A percentile compares a stretch with the other conserved stretches of the same genome.
These are phyloP conservation scores for Sporisorium graminicola DNA, from an alignment of 1,284 basidiomycete genomes.

Conservation along the genomic window DNA sequence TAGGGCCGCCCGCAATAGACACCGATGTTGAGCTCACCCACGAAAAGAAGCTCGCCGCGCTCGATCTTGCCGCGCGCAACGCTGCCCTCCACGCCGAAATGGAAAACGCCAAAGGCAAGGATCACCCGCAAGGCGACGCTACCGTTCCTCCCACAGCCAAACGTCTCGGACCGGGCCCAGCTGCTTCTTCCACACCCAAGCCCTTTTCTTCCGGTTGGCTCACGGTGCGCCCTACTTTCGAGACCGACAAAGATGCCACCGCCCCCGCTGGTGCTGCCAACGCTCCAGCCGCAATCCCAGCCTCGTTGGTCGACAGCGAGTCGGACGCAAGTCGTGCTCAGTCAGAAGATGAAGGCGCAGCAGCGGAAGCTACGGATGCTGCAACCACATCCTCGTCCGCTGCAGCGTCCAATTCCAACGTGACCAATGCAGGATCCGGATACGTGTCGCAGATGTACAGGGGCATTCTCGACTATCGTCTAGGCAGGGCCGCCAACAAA, in stretches of 20 bases:
- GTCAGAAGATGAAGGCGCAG: slow-evolving; percentile 24
- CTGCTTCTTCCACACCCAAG: slow-evolving; percentile 23
- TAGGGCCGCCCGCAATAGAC: slow-evolving; percentile 25
- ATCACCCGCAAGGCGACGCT: slow-evolving; percentile 38
- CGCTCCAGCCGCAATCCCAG: slow-evolving; percentile 25
- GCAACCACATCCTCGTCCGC: not conserved
- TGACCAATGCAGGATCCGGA: slow-evolving; percentile 19
- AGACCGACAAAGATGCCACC: slow-evolving; percentile 35
- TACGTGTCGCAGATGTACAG: slow-evolving; percentile 65
- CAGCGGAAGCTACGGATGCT: slow-evolving; percentile 9
- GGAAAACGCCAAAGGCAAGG: slow-evolving; percentile 44
- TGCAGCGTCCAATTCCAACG: not conserved
- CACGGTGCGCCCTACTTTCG: slow-evolving; percentile 52
- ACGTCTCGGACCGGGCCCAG: slow-evolving; percentile 46
- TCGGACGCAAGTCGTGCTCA: slow-evolving; percentile 25
- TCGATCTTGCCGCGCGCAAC: slow-evolving; percentile 56
- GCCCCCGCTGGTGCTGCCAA: not conserved
- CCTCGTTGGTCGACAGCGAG: slow-evolving; percentile 26
- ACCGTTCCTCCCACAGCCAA: slow-evolving; percentile 56
- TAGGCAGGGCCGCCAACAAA: slow-evolving; percentile 19
- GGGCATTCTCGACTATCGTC: slow-evolving; percentile 62
- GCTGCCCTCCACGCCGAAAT: slow-evolving; percentile 52
- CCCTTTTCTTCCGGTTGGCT: slow-evolving; percentile 61
- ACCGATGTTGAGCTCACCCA: slow-evolving; percentile 46
- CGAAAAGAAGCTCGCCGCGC: slow-evolving; percentile 51